Base-by-base conservation (phyloP, 805 yeast species). In the Candida ulmi region DNA sequence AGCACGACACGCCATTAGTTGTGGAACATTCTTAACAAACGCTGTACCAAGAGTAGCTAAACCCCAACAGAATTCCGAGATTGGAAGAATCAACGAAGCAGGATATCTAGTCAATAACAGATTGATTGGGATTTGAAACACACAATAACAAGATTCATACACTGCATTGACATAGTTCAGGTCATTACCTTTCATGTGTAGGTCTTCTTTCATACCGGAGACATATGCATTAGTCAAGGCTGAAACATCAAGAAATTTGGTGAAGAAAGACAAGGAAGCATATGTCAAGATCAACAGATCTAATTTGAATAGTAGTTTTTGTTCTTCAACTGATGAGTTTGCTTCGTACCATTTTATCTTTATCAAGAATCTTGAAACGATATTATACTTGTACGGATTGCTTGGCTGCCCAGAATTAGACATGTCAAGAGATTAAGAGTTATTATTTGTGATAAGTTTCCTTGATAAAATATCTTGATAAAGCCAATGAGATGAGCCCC, bases 121-220 rank as follows among this genome's bases (percentile, higher is more conserved):
- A 21, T 57, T 58, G 13, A 61, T 61, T 16, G 72, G 69, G 42
- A 71, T 61, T 61, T 71, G 73, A 39, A 69, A 66, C 4, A 72
- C 58, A 35, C 71, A 66, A 48, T 71, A 71, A 3, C 76, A 78
- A 9, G 63, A 54, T 13, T 43, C 47, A 44, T 61, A 54, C 64
- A 71, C 35, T 52, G 73, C 71, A 43, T 69, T 70, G 24, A 75
- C 71, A 39, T 67, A 58, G 17, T 70, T 65, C 34, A 72, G 60
- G 45, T 73, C 74, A 42, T 73, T 66, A 4, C 74, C 76, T 15
- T 53, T 59, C 37, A 63, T 48, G 16, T 46, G 27, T 33, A 73
- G 59, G 17, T 46, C 82, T 43, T 71, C 73, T 42, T 71, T 61
- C 80, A 78, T 71, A 8, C 81, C 81, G 12, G 77, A 65, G 23